Evolutionary conservation across 2,329 filamentous ascomycete genomes (phyloP).

Genomic region (Fusarium sp.): DNA sequence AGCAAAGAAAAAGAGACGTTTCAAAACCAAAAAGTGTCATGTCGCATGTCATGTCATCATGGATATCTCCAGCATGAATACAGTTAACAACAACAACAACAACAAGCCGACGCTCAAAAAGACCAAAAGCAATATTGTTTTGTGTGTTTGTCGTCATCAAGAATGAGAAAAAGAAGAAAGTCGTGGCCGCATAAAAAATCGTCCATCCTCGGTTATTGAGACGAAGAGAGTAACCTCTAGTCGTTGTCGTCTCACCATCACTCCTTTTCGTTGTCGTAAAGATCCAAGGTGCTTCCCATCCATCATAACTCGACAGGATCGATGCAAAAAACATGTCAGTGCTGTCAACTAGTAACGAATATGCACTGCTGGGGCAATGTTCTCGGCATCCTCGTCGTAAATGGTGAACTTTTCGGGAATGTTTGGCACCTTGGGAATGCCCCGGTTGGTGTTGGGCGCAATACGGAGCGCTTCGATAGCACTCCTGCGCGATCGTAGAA

Average conservation of each 20-base stretch:
- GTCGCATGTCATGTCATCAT: slow-evolving; percentile 41
- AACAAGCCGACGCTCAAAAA: slow-evolving; percentile 22
- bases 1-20: slow-evolving; percentile 9
- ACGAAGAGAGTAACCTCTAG: slow-evolving; percentile 10
- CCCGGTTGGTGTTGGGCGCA: slow-evolving; percentile 60
- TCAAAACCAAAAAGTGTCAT: slow-evolving; percentile 33
- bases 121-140: slow-evolving; percentile 14
- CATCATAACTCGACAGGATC: neutral
- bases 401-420: slow-evolving; percentile 57
- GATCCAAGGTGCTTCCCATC: slow-evolving; percentile 20
- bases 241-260: slow-evolving; percentile 15
- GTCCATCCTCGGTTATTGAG: slow-evolving; percentile 23
- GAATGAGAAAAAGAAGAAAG: slow-evolving; percentile 29
- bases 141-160: slow-evolving; percentile 15
- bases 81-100: slow-evolving; percentile 30
- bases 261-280: slow-evolving; percentile 23
- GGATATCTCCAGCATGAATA: slow-evolving; percentile 36
- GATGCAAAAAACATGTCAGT: neutral
- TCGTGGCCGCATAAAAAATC: slow-evolving; percentile 38
- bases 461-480: slow-evolving; percentile 52
- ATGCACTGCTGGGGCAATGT: slow-evolving; percentile 47
- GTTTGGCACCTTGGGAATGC: slow-evolving; percentile 58
- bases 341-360: slow-evolving; percentile 40
- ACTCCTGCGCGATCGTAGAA: slow-evolving; percentile 43
- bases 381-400: slow-evolving; percentile 51